phyloP scores from a whole-genome alignment of 2,329 filamentous ascomycete genomes.

The Colletotrichum tropicicola region DNA sequence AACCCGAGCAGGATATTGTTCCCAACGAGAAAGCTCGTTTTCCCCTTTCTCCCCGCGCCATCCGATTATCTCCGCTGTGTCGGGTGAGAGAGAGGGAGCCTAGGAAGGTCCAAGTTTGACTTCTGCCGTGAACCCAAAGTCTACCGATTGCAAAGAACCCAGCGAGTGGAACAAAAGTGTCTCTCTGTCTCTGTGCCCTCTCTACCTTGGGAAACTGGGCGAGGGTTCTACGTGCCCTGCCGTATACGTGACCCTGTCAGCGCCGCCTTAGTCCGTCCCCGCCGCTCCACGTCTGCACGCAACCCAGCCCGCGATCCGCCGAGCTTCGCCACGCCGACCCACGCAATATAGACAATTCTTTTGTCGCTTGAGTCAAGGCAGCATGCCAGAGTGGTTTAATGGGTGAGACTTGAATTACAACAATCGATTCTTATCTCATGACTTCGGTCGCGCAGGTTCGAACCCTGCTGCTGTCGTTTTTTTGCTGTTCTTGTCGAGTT shows the following conservation, averaged over 20 bases:
- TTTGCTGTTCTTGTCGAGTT: not conserved
- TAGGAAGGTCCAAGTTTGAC: not conserved
- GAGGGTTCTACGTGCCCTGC: too few relatives aligned
- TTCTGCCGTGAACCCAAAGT: not conserved
- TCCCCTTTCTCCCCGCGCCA: not conserved
- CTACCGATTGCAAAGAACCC: not conserved
- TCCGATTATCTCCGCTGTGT: not conserved
- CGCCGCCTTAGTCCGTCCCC: too few relatives aligned
- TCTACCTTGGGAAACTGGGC: too few relatives aligned
- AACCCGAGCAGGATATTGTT: not conserved
- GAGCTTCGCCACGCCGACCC: not conserved
- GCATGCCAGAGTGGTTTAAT: conserved; percentile 31
- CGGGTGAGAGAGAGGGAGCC: too few relatives aligned
- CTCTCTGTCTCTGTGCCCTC: too few relatives aligned
- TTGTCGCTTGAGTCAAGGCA: not conserved
- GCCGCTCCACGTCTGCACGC: too few relatives aligned
- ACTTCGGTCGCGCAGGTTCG: conserved; percentile 30
- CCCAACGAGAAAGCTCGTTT: not conserved
- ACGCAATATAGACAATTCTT: not conserved
- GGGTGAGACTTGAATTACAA: conserved; percentile 25
- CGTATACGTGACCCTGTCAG: too few relatives aligned
- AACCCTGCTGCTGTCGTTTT: conserved; percentile 30
- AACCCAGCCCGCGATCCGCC: too few relatives aligned
- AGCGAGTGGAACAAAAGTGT: too few relatives aligned
- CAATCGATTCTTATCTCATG: conserved; percentile 15